phyloP scores from a whole-genome alignment of 768 basidiomycete genomes.

The Mycena vulgaris region DNA sequence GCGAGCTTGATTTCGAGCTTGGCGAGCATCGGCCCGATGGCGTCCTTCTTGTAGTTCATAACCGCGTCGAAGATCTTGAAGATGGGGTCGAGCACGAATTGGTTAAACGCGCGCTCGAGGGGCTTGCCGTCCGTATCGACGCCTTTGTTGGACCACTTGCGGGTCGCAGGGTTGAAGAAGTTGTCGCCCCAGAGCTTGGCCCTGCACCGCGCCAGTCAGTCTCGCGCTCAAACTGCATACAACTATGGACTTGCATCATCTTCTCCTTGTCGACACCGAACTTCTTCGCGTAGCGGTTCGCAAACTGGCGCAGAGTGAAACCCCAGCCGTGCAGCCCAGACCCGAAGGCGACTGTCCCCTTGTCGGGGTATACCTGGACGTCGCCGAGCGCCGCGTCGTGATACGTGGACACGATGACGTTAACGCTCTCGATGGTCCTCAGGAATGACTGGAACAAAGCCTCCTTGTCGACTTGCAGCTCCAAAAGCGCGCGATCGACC shows the following conservation, averaged over 20 bases:
- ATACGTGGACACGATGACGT: constrained; percentile 99
- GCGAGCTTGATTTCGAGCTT: constrained; percentile 96
- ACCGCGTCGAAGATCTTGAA: constrained; percentile 98
- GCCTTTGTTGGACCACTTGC: constrained; percentile 93
- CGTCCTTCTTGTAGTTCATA: constrained; percentile 99
- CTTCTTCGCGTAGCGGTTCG: constrained; percentile 94
- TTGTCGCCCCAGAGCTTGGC: constrained; percentile 97
- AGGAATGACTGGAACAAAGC: constrained; percentile 97
- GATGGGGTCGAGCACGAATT: constrained; percentile 99
- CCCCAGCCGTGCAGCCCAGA: constrained; percentile 99
- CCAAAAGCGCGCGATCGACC: constrained; percentile 98
- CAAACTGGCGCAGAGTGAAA: constrained; percentile 99
- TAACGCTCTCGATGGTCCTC: constrained; percentile 97
- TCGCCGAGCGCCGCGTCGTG: constrained; percentile 95
- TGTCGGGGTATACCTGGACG: constrained; percentile 98
- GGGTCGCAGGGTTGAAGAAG: constrained; percentile 97
- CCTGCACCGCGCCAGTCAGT: constrained; percentile 43
- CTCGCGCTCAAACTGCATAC: not conserved
- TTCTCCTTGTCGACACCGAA: constrained; percentile 99
- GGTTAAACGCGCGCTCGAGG: constrained; percentile 99
- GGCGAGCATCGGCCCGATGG: constrained; percentile 86
- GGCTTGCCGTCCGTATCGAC: constrained; percentile 85
- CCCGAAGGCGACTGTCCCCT: constrained; percentile 98
- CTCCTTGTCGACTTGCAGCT: constrained; percentile 98
- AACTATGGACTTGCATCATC: constrained; percentile 72